These are phyloP conservation scores for Achaetomiella virescens DNA, from an alignment of 495 filamentous ascomycete species.

Conservation along the genomic window DNA sequence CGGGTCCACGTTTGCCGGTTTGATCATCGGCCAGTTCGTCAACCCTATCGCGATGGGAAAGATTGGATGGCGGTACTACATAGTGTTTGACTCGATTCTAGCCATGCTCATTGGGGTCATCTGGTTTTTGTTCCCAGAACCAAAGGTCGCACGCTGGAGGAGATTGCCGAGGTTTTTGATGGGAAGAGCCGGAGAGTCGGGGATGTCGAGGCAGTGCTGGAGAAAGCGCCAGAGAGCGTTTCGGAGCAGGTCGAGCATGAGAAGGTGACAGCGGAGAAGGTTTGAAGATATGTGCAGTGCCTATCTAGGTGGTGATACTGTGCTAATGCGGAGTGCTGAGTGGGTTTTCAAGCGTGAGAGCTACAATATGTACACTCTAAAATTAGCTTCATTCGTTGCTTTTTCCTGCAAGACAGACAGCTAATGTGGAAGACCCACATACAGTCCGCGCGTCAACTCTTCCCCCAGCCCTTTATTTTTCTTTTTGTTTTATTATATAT, in stretches of 20 bases:
- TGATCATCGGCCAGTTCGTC: slow-evolving; percentile 39
- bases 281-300: no score
- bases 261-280: no score
- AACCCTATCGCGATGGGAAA: slow-evolving; percentile 42
- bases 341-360: no score
- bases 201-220: neutral
- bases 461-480: no score
- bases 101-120: slow-evolving; percentile 38
- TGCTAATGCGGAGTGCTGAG: no score
- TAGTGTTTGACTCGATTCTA: slow-evolving; percentile 40
- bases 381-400: no score
- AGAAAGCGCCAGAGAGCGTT: neutral
- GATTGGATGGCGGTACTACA: slow-evolving; percentile 40
- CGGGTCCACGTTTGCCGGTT: slow-evolving; percentile 40
- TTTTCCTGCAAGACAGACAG: no score
- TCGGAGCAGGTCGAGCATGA: neutral
- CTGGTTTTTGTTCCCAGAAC: slow-evolving; percentile 30
- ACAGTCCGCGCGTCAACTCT: no score
- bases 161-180: slow-evolving; percentile 42
- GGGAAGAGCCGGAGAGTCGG: slow-evolving; percentile 12
- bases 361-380: no score
- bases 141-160: slow-evolving; percentile 43
- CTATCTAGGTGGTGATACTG: no score
- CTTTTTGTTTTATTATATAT: no score
- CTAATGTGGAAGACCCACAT: no score